Evolutionary conservation across 371 early-diverging fungal genomes (phyloP).

Genomic region (Globomyces sp.): DNA sequence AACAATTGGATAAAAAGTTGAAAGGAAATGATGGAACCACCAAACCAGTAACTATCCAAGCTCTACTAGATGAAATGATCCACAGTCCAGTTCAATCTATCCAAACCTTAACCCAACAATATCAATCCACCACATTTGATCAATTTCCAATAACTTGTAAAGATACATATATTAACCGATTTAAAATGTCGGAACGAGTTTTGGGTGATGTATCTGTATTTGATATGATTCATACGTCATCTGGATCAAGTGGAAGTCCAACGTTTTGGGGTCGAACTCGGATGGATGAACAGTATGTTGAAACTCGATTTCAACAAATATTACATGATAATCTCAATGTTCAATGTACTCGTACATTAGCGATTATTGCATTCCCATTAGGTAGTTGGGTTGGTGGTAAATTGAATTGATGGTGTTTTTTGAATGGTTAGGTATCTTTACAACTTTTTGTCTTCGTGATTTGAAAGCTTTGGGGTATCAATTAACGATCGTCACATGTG

Average conservation of each 20-base stretch:
- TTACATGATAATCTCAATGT: constrained; percentile 20
- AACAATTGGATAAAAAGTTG: too few relatives aligned
- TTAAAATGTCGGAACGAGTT: too few relatives aligned
- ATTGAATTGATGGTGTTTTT: too few relatives aligned
- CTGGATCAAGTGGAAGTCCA: constrained; percentile 11
- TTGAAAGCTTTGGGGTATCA: constrained; percentile 16
- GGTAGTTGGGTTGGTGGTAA: constrained; percentile 27
- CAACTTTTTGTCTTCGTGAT: constrained; percentile 25
- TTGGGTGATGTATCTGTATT: neutral
- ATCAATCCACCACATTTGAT: neutral
- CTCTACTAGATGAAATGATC: too few relatives aligned
- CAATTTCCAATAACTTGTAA: too few relatives aligned
- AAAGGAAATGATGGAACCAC: too few relatives aligned
- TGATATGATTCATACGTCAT: neutral
- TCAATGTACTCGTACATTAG: constrained; percentile 18
- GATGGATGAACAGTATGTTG: constrained; percentile 19
- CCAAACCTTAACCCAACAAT: too few relatives aligned
- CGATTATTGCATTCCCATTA: constrained; percentile 27
- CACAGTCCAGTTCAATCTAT: too few relatives aligned
- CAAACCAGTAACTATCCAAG: too few relatives aligned
- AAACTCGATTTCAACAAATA: constrained; percentile 28
- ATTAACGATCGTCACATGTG: constrained; percentile 21
- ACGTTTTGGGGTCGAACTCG: constrained; percentile 20
- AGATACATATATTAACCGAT: too few relatives aligned
- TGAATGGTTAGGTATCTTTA: constrained; percentile 23